Conservation (phyloP, 1,284 basidiomycete species). For the Wallemia hederae region DNA sequence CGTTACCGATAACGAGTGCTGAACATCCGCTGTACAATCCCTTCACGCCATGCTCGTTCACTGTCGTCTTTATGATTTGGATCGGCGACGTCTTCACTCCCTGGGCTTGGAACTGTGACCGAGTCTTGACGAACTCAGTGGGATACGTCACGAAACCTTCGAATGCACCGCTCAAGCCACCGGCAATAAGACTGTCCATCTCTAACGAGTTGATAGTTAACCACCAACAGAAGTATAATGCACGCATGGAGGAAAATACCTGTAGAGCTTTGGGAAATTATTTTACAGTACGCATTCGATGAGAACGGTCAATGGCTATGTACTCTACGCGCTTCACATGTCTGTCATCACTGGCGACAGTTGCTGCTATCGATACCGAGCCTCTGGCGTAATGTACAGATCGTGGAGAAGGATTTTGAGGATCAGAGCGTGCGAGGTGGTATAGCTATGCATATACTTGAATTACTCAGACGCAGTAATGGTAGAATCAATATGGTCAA, state of each 20-base stretch:
- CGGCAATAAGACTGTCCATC: conserved; percentile 32
- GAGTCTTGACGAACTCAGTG: conserved; percentile 61
- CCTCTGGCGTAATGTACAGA: neutral
- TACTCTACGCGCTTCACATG: neutral
- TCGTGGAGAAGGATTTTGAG: neutral
- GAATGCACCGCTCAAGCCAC: conserved; percentile 72
- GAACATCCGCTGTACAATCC: conserved; percentile 65
- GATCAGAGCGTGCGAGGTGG: neutral
- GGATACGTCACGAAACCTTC: conserved; percentile 56
- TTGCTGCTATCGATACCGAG: neutral
- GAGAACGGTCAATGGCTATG: conserved; percentile 2
- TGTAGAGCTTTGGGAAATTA: neutral
- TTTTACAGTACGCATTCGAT: neutral
- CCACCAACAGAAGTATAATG: neutral
- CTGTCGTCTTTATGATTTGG: conserved; percentile 35
- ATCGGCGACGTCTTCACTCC: conserved; percentile 20
- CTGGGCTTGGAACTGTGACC: conserved; percentile 20
- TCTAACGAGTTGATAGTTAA: neutral
- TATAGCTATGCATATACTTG: too few relatives aligned
- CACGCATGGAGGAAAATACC: neutral
- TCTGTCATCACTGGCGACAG: conserved; percentile 2
- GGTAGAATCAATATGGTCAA: neutral
- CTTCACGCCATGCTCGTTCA: conserved; percentile 35
- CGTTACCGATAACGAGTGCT: conserved; percentile 66
- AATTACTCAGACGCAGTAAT: neutral